These are phyloP conservation scores for Suillus tomentosus DNA, from an alignment of 768 basidiomycete genomes.

Conservation along the genomic window DNA sequence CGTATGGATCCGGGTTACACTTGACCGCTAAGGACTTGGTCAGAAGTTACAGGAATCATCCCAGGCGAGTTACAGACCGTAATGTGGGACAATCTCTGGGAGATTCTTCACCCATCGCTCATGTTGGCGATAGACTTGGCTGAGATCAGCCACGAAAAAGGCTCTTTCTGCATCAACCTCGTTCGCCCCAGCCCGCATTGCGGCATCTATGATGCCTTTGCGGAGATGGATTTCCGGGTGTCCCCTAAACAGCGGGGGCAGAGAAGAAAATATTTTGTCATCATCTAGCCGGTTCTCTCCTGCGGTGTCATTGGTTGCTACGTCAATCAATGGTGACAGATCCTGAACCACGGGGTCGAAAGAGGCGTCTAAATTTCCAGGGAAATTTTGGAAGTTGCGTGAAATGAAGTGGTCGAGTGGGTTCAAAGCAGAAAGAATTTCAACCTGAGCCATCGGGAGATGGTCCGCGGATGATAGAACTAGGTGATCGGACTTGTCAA, in stretches of 20 bases:
- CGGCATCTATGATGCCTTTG: slow-evolving; percentile 72
- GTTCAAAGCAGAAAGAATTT: slow-evolving; percentile 41
- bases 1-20: slow-evolving; percentile 96
- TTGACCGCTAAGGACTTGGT: slow-evolving; percentile 72
- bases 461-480: slow-evolving; percentile 20
- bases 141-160: slow-evolving; percentile 95
- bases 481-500: slow-evolving; percentile 26
- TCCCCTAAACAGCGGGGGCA: slow-evolving; percentile 69
- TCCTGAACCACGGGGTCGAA: slow-evolving; percentile 12
- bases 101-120: slow-evolving; percentile 77
- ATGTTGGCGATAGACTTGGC: slow-evolving; percentile 83
- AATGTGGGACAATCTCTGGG: slow-evolving; percentile 90
- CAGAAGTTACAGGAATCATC: slow-evolving; percentile 28
- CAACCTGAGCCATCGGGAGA: slow-evolving; percentile 59
- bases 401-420: slow-evolving; percentile 32
- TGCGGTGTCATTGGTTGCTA: slow-evolving; percentile 6
- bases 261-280: slow-evolving; percentile 55
- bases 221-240: slow-evolving; percentile 76
- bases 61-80: slow-evolving; percentile 59
- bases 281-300: slow-evolving; percentile 29
- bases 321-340: slow-evolving; percentile 4
- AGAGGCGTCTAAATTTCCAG: slow-evolving; percentile 12
- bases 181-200: slow-evolving; percentile 49
- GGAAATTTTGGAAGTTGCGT: slow-evolving; percentile 32
- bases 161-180: slow-evolving; percentile 85